Conservation (phyloP, 768 basidiomycete species). For the Gyrodon lividus region DNA sequence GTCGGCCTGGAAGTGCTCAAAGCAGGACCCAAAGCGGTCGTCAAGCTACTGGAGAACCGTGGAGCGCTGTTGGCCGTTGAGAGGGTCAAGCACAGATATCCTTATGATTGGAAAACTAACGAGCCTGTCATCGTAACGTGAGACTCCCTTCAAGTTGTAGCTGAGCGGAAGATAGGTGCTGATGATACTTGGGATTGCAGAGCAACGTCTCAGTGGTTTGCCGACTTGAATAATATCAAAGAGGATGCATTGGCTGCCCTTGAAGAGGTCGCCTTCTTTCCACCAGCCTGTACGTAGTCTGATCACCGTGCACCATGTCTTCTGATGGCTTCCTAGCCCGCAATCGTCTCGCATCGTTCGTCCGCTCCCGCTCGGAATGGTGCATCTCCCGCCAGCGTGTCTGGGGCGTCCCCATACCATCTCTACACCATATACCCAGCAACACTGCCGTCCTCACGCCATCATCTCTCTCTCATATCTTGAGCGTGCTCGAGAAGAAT, state of each 20-base stretch:
- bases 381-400: conserved; percentile 97
- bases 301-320: neutral
- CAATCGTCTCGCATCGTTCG: conserved; percentile 84
- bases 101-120: conserved; percentile 96
- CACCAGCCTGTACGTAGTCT: conserved; percentile 60
- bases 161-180: neutral
- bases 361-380: conserved; percentile 92
- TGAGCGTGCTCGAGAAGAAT: conserved; percentile 66
- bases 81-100: conserved; percentile 82
- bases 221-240: conserved; percentile 85
- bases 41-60: conserved; percentile 55
- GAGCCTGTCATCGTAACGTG: conserved; percentile 90
- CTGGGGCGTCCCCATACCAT: conserved; percentile 97
- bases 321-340: conserved; percentile 51
- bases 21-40: conserved; percentile 67
- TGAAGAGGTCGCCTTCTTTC: conserved; percentile 70
- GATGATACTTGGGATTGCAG: conserved; percentile 35
- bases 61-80: conserved; percentile 62
- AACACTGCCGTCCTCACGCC: conserved; percentile 64
- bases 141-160: conserved; percentile 22
- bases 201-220: conserved; percentile 97
- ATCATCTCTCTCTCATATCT: conserved; percentile 69
- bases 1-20: conserved; percentile 70
- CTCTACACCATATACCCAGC: conserved; percentile 65
- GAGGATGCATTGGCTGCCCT: conserved; percentile 68